Evolutionary conservation across 2,329 filamentous ascomycete species (phyloP).

Genomic region (Colletotrichum higginsianum): DNA sequence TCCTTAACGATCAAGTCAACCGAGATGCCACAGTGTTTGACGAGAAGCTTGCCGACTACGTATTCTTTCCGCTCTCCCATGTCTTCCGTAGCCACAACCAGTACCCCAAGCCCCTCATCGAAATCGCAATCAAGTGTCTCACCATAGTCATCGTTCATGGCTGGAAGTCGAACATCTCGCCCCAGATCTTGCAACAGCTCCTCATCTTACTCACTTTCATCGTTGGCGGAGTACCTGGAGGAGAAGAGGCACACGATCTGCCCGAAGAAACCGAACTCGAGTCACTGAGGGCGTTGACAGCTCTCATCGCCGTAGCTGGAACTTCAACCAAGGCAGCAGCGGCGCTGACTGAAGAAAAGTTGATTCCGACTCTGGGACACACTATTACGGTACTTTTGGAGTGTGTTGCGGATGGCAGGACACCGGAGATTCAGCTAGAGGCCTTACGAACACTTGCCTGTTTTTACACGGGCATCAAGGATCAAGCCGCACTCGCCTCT

Average conservation of each 20-base stretch:
- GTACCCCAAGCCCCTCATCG: constrained; percentile 80
- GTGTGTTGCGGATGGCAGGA: constrained; percentile 74
- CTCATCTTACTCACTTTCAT: constrained; percentile 88
- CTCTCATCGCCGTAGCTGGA: constrained; percentile 74
- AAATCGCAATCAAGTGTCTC: constrained; percentile 83
- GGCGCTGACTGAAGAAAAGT: constrained; percentile 68
- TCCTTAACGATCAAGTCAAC: constrained; percentile 62
- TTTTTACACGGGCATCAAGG: constrained; percentile 75
- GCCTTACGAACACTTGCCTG: constrained; percentile 76
- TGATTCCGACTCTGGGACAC: constrained; percentile 86
- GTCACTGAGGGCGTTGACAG: constrained; percentile 78
- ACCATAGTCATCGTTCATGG: constrained; percentile 81
- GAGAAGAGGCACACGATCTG: constrained; percentile 59
- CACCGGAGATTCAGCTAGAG: constrained; percentile 78
- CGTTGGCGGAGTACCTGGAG: constrained; percentile 79
- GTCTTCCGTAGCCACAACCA: constrained; percentile 83
- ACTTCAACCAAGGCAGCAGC: constrained; percentile 64
- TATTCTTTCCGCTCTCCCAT: constrained; percentile 93
- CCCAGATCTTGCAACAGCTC: constrained; percentile 84
- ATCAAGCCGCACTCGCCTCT: constrained; percentile 82
- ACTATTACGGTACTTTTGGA: constrained; percentile 86
- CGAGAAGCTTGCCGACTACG: constrained; percentile 90
- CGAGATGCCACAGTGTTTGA: constrained; percentile 72
- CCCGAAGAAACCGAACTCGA: constrained; percentile 83
- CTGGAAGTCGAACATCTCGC: constrained; percentile 81